These are phyloP conservation scores for Xylariaceae sp. DNA, from an alignment of 2,329 filamentous ascomycete species.

Conservation along the genomic window DNA sequence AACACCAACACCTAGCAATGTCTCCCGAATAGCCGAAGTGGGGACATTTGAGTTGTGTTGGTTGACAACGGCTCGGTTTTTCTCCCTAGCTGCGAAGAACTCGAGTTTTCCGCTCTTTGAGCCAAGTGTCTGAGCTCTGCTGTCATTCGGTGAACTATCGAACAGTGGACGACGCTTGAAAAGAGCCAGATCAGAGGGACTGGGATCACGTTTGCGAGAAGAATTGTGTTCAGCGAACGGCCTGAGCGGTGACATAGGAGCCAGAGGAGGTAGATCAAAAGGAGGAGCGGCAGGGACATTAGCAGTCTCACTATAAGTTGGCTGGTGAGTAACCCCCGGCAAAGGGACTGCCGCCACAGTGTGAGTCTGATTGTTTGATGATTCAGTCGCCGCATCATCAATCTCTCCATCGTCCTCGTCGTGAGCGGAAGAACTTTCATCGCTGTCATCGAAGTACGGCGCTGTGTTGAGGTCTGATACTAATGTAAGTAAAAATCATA, in stretches of 20 bases:
- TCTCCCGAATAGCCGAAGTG: conserved; percentile 29
- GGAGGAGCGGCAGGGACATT: neutral
- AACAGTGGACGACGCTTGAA: conserved; percentile 42
- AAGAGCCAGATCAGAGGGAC: conserved; percentile 42
- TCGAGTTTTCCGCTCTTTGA: conserved; percentile 47
- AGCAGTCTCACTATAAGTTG: neutral
- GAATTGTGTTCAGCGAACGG: neutral
- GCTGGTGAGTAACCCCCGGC: neutral
- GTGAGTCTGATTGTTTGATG: conserved; percentile 6
- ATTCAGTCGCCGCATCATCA: conserved; percentile 16
- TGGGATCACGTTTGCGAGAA: conserved; percentile 29
- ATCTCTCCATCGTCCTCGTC: conserved; percentile 19
- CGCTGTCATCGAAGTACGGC: neutral
- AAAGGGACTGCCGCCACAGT: neutral
- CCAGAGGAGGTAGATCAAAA: neutral
- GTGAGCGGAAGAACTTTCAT: neutral
- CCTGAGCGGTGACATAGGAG: neutral
- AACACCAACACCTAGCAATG: neutral
- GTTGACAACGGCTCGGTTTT: conserved; percentile 40
- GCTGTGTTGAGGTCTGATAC: neutral
- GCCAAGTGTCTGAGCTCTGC: conserved; percentile 44
- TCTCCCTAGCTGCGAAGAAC: conserved; percentile 50
- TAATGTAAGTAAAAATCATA: neutral
- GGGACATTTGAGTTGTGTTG: conserved; percentile 18
- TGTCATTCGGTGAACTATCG: conserved; percentile 33